A percentile compares a stretch with the other conserved stretches of the same genome.
Evolutionary conservation across 176 grass and related monocot species (phyloP).

Genomic region (Bromus sterilis): DNA sequence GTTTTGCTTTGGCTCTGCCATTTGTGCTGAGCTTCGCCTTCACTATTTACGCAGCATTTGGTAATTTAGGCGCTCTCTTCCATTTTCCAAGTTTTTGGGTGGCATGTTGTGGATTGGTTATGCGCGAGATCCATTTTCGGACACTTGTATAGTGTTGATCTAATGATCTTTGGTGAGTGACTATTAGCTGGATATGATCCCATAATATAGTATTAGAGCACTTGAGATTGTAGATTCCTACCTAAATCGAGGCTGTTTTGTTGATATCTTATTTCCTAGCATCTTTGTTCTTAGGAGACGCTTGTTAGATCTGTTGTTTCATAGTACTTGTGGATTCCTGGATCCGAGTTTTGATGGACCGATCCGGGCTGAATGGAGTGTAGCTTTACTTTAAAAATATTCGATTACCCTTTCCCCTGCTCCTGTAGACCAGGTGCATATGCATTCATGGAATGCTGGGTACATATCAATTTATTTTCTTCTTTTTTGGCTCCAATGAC

Average conservation of each 20-base stretch:
- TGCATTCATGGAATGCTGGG: background rate
- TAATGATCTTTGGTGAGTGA: background rate
- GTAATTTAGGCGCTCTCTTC: background rate
- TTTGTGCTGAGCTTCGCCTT: background rate
- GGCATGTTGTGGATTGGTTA: background rate
- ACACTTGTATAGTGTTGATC: background rate
- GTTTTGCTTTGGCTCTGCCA: background rate
- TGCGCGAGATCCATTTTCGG: slow-evolving; percentile 2
- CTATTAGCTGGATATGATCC: background rate
- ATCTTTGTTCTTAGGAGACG: background rate
- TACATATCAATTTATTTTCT: background rate
- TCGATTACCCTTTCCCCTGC: background rate
- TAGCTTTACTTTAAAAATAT: background rate
- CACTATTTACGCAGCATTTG: background rate
- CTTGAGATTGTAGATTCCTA: background rate
- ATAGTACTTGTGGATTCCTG: background rate
- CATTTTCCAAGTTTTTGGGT: background rate
- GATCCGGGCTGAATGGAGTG: background rate
- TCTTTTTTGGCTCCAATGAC: background rate
- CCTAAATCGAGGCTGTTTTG: background rate
- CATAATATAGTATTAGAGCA: background rate
- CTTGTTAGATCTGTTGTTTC: background rate
- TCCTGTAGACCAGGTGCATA: background rate
- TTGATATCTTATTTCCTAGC: background rate
- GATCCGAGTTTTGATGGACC: background rate